Percentiles rank a stretch among this genome's conserved stretches.
These are phyloP conservation scores for Phytophthora crassamura DNA, from an alignment of 352 stramenopile genomes.

Conservation along the genomic window DNA sequence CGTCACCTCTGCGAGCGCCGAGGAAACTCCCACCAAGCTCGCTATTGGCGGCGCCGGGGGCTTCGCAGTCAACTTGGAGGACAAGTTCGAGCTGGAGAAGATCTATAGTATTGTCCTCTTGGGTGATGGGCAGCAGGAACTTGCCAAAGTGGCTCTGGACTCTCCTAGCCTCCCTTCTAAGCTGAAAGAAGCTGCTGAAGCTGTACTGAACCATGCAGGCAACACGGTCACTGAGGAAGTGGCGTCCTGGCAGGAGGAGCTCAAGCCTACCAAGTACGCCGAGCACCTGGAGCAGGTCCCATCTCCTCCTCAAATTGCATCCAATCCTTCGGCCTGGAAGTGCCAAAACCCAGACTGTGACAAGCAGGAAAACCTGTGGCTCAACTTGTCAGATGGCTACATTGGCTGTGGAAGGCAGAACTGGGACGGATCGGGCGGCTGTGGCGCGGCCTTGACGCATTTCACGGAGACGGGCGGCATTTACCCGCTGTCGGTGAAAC, in stretches of 20 bases:
- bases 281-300: conserved; percentile 74
- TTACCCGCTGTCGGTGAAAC: conserved; percentile 97
- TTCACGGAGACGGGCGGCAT: conserved; percentile 93
- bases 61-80: conserved; percentile 87
- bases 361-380: conserved; percentile 98
- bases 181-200: conserved; percentile 63
- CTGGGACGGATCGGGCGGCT: conserved; percentile 97
- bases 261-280: conserved; percentile 81
- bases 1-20: neutral
- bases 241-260: conserved; percentile 83
- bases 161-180: conserved; percentile 46
- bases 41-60: conserved; percentile 96
- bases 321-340: conserved; percentile 76
- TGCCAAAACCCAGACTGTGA: conserved; percentile 94
- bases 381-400: conserved; percentile 96
- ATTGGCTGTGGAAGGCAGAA: conserved; percentile 92
- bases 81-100: conserved; percentile 91
- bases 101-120: conserved; percentile 84
- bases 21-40: conserved; percentile 87
- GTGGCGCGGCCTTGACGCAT: conserved; percentile 96
- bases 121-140: conserved; percentile 44
- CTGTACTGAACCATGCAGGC: conserved; percentile 76
- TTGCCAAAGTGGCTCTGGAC: conserved; percentile 42
- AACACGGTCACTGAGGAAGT: conserved; percentile 84
- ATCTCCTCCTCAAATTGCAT: conserved; percentile 67